phyloP scores from a whole-genome alignment of 2,329 filamentous ascomycete genomes.

The Tolypocladium tropicale region DNA sequence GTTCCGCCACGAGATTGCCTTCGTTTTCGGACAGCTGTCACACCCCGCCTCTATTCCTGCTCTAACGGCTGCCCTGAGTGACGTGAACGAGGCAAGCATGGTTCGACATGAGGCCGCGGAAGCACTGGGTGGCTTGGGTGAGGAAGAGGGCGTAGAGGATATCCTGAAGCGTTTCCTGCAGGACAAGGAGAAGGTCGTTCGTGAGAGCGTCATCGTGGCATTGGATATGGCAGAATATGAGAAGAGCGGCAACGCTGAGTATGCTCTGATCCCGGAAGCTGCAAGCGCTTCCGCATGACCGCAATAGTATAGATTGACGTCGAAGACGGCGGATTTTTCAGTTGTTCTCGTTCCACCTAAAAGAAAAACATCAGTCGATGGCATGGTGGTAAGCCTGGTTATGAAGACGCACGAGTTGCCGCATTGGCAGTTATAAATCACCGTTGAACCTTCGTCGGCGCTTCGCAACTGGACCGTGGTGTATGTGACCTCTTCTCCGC shows the following conservation, averaged over 20 bases:
- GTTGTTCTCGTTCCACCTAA: conserved; percentile 50
- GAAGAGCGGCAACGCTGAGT: conserved; percentile 78
- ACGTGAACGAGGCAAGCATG: conserved; percentile 83
- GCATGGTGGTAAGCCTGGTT: background rate
- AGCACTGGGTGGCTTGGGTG: conserved; percentile 85
- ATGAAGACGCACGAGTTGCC: conserved; percentile 60
- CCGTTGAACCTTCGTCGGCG: conserved; percentile 89
- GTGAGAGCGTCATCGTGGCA: conserved; percentile 89
- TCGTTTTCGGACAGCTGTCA: conserved; percentile 92
- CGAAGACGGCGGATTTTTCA: conserved; percentile 19
- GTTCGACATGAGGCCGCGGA: conserved; percentile 96
- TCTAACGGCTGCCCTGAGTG: conserved; percentile 65
- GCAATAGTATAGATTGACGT: conserved; percentile 5
- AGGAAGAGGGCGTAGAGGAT: conserved; percentile 87
- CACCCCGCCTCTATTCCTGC: conserved; percentile 96
- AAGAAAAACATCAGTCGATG: conserved; percentile 1
- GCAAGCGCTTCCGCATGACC: conserved; percentile 29
- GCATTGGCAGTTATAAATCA: conserved; percentile 85
- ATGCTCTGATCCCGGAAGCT: conserved; percentile 74
- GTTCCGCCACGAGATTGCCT: conserved; percentile 96
- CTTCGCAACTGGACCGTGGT: conserved; percentile 78
- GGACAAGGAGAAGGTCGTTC: conserved; percentile 85
- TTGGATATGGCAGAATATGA: conserved; percentile 98
- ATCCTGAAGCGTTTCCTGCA: conserved; percentile 73
- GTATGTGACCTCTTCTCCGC: conserved; percentile 71